These are phyloP conservation scores for Backusella psychrophila DNA, from an alignment of 192 early-diverging fungal species.

Conservation along the genomic window DNA sequence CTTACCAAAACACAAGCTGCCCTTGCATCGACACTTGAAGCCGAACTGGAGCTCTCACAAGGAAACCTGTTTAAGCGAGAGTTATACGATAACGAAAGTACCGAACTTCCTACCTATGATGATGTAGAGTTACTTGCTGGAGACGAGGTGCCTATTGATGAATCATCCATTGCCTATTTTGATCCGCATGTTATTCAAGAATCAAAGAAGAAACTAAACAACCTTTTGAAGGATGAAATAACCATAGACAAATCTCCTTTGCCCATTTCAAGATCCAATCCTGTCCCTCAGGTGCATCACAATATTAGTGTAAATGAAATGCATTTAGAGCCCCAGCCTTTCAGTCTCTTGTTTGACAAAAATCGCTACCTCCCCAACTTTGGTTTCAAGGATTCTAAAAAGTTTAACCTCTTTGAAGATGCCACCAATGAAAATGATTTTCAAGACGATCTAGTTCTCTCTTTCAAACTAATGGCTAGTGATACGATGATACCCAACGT, in stretches of 20 bases:
- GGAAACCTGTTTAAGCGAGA: slow-evolving; percentile 5
- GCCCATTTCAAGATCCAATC: not conserved
- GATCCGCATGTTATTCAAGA: not conserved
- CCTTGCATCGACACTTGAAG: slow-evolving; percentile 18
- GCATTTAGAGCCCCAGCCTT: not conserved
- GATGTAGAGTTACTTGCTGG: not conserved
- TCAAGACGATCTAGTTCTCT: not conserved
- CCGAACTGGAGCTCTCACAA: slow-evolving; percentile 23
- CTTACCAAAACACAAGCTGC: slow-evolving; percentile 10
- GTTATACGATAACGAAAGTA: not conserved
- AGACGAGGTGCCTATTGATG: not conserved
- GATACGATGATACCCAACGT: not conserved
- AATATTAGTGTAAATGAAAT: not conserved
- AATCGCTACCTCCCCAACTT: not conserved
- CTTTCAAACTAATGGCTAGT: not conserved
- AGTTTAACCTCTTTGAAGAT: not conserved
- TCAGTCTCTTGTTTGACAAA: not conserved
- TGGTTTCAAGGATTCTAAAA: slow-evolving; percentile 1
- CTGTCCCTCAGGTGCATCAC: not conserved
- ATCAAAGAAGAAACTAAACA: slow-evolving; percentile 8
- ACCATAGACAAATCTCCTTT: not conserved
- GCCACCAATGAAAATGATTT: not conserved
- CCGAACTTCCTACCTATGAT: not conserved
- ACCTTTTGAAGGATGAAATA: not conserved
- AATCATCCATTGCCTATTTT: slow-evolving; percentile 4